Evolutionary conservation across 1,284 basidiomycete genomes (phyloP).

Genomic region (Sporisorium sorghi): DNA sequence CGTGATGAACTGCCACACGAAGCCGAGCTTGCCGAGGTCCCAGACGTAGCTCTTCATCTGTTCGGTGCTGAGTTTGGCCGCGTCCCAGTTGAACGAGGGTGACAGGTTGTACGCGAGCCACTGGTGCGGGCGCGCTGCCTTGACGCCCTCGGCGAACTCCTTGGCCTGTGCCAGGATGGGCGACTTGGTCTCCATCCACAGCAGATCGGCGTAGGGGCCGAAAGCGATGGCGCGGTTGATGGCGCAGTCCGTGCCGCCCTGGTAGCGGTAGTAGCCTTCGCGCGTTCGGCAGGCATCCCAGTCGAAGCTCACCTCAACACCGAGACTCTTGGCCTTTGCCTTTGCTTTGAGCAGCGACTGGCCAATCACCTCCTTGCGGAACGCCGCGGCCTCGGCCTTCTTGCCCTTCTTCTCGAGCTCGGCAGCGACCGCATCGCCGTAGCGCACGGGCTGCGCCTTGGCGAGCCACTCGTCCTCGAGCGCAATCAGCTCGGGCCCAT

Average conservation of each 20-base stretch:
- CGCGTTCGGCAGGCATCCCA: conserved; percentile 94
- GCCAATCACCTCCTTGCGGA: conserved; percentile 76
- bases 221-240: conserved; percentile 92
- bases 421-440: conserved; percentile 79
- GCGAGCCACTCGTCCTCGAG: conserved; percentile 88
- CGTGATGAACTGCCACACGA: conserved; percentile 98
- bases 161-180: conserved; percentile 93
- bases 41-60: conserved; percentile 93
- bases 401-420: conserved; percentile 79
- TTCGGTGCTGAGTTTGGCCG: conserved; percentile 78
- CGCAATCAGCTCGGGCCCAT: conserved; percentile 82
- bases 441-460: conserved; percentile 82
- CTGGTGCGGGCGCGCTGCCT: conserved; percentile 61
- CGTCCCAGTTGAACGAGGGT: conserved; percentile 72
- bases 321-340: conserved; percentile 81
- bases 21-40: conserved; percentile 92
- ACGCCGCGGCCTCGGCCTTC: conserved; percentile 72
- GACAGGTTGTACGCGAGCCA: conserved; percentile 70
- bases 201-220: conserved; percentile 88
- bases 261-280: conserved; percentile 96
- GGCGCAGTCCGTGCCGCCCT: conserved; percentile 94
- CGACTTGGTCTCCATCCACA: conserved; percentile 84
- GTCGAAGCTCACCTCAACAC: conserved; percentile 83
- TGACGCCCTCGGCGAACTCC: conserved; percentile 80
- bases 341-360: conserved; percentile 80